Base-by-base conservation (phyloP, 176 grass and related monocot species). In the Aegilops speltoides region DNA sequence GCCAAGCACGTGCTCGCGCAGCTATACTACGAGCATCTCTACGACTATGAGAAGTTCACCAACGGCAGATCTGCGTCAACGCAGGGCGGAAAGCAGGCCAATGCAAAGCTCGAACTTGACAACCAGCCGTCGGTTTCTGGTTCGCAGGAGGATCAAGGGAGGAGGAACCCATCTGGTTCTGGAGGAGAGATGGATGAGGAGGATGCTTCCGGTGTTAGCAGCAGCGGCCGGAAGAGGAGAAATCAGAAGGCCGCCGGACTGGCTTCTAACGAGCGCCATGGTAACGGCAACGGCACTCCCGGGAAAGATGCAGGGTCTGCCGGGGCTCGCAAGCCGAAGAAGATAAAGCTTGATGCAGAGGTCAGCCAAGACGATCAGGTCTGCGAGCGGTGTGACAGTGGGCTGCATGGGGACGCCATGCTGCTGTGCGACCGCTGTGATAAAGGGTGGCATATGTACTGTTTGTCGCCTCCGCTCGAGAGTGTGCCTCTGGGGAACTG, bases 381-480 rank as follows among this genome's bases (percentile, higher is more conserved):
- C 46, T 98, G 95, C 31, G 93, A 95, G 86, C 95, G 95, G 88
- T 98, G 95, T 37, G 90, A 90, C 2, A 98, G 95, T 14, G 95
- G 95, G 25, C 75, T 93, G 79, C 95, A 98, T 31, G 95, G 95
- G 28, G 91, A 98, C 8, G 86, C 90, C 43, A 98, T 98, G 95
- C 89, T 98, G 57, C 81, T 98, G 9, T 98, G 95, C 31, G 95
- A 98, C 81, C 89, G 95, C 45, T 98, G 95, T 9, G 84, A 98
- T 79, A 98, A 92, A 89, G 95, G 95, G 2, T 98, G 91, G 87
- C 95, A 98, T 68, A 31, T 95, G 52, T 89, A 98, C 71, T 98
- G 95, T 66, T 80, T 98, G 8, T 95, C 95, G 16, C 95, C 95
- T 0, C 93, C 95, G 1, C 85, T 98, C 7, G 81, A 92, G 38